Percentiles rank a stretch among this genome's conserved stretches.
Evolutionary conservation across 805 yeast species (phyloP).

Genomic region (Starmerella stigmatis): DNA sequence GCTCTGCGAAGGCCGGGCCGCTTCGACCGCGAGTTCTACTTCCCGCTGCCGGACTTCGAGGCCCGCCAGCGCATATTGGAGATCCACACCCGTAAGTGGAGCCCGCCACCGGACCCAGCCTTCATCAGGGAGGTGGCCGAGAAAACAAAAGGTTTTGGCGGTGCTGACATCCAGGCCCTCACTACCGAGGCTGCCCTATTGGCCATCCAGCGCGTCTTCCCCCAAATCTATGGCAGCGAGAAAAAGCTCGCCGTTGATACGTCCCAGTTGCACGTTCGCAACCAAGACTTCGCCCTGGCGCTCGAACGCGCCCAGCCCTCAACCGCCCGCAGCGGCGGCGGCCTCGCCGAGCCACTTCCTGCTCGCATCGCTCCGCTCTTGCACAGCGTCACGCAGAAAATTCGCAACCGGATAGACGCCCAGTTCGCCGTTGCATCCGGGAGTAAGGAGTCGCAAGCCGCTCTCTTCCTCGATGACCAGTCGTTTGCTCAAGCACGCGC

Average conservation of each 20-base stretch:
- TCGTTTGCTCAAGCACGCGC: conserved; percentile 56
- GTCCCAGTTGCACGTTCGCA: conserved; percentile 54
- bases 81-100: conserved; percentile 87
- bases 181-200: conserved; percentile 93
- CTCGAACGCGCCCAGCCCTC: conserved; percentile 83
- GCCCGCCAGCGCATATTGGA: conserved; percentile 69
- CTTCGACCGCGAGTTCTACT: conserved; percentile 92
- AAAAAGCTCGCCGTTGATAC: conserved; percentile 71
- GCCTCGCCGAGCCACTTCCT: conserved; percentile 65
- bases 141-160: conserved; percentile 92
- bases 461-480: conserved; percentile 36
- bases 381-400: conserved; percentile 27
- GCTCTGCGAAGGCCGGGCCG: conserved; percentile 95
- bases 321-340: conserved; percentile 67
- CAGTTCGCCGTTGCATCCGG: conserved; percentile 9
- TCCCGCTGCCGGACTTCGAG: conserved; percentile 76
- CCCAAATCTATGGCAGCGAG: conserved; percentile 74
- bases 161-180: conserved; percentile 88
- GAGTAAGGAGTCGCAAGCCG: conserved; percentile 10
- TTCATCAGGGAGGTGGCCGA: conserved; percentile 61
- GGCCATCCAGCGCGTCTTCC: conserved; percentile 83
- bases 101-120: conserved; percentile 49
- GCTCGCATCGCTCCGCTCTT: conserved; percentile 57
- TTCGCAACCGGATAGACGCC: conserved; percentile 1
- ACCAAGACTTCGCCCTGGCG: conserved; percentile 79